Percentiles rank a stretch among this genome's conserved stretches.
phyloP scores from a whole-genome alignment of 768 basidiomycete species.

The Hebeloma cylindrosporum region DNA sequence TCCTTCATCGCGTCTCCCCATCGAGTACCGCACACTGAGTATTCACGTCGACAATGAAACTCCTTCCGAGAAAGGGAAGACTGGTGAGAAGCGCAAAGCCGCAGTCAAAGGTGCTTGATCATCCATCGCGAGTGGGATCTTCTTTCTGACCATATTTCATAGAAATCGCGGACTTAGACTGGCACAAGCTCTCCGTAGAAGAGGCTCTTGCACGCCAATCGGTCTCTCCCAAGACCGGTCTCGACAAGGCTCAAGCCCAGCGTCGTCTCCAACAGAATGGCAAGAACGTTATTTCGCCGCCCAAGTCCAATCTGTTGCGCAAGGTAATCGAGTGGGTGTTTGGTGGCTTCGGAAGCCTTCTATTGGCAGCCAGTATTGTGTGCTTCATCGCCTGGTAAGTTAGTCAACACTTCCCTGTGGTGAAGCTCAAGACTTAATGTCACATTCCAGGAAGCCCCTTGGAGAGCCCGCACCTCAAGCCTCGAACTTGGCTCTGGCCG shows the following conservation, averaged over 20 bases:
- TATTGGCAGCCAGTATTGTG: slow-evolving; percentile 47
- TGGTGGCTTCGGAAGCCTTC: slow-evolving; percentile 49
- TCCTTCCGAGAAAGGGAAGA: slow-evolving; percentile 11
- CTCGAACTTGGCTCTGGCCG: slow-evolving; percentile 60
- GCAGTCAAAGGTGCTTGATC: slow-evolving; percentile 30
- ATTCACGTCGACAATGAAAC: slow-evolving; percentile 26
- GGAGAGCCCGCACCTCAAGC: slow-evolving; percentile 52
- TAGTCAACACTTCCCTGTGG: neutral
- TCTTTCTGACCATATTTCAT: neutral
- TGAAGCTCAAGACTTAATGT: slow-evolving; percentile 14
- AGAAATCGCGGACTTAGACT: slow-evolving; percentile 45
- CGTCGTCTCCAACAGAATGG: slow-evolving; percentile 46
- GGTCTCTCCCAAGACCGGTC: slow-evolving; percentile 44
- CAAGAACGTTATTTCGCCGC: slow-evolving; percentile 51
- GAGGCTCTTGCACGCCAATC: slow-evolving; percentile 45
- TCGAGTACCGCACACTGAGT: slow-evolving; percentile 28
- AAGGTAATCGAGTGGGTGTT: slow-evolving; percentile 54
- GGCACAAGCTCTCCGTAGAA: slow-evolving; percentile 43
- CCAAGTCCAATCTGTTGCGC: slow-evolving; percentile 39
- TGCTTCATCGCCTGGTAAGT: slow-evolving; percentile 53
- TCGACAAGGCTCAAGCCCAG: slow-evolving; percentile 49
- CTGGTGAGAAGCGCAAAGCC: slow-evolving; percentile 17
- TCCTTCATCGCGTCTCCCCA: slow-evolving; percentile 19
- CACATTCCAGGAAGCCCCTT: slow-evolving; percentile 51
- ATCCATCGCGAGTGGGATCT: neutral